Evolutionary conservation across 2,329 filamentous ascomycete species (phyloP).

Genomic region (Pestalotiopsis sp.): DNA sequence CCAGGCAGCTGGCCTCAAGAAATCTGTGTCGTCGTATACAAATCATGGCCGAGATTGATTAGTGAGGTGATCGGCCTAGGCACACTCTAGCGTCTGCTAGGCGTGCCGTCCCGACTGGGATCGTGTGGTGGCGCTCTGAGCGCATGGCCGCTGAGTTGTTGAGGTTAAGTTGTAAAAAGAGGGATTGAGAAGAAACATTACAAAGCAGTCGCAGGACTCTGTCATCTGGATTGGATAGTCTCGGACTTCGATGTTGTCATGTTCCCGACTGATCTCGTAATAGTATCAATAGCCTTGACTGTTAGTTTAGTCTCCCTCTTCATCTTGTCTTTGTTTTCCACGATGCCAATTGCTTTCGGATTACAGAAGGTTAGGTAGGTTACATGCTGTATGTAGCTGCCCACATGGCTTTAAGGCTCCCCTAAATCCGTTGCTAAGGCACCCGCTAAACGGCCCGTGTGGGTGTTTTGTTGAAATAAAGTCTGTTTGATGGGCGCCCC

Average conservation of each 20-base stretch:
- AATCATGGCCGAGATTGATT: not conserved
- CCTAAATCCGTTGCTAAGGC: not conserved
- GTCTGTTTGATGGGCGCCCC: not conserved
- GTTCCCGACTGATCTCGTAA: not conserved
- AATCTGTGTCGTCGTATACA: not conserved
- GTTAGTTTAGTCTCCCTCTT: not conserved
- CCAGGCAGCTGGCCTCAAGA: not conserved
- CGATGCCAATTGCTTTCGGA: not conserved
- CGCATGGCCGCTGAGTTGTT: not conserved
- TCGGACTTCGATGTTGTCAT: slow-evolving; percentile 7
- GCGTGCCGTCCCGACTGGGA: not conserved
- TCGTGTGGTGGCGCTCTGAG: not conserved
- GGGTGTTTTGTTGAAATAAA: not conserved
- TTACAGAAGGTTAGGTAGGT: not conserved
- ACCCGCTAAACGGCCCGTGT: not conserved
- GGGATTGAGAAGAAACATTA: not conserved
- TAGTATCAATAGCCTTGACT: not conserved
- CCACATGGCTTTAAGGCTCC: not conserved
- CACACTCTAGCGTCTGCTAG: not conserved
- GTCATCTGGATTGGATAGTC: not conserved
- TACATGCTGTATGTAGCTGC: not conserved
- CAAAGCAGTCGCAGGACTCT: not conserved
- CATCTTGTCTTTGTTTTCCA: not conserved
- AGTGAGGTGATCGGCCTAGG: not conserved
- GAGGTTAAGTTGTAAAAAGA: not conserved